phyloP scores from a whole-genome alignment of 1,284 basidiomycete genomes.

The Malassezia sympodialis region DNA sequence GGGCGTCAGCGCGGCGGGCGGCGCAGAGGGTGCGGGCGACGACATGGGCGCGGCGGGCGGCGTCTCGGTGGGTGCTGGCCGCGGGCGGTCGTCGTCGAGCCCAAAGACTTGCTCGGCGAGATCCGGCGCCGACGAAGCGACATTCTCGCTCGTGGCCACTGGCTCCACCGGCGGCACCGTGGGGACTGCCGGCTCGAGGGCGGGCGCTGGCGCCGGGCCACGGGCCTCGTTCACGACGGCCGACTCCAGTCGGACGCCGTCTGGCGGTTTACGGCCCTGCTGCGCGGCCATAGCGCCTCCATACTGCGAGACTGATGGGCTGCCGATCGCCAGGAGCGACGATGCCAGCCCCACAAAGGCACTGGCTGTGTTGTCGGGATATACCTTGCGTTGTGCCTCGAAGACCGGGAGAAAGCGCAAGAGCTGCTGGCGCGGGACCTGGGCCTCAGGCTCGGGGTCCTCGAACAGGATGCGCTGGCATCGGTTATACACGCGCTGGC shows the following conservation, averaged over 20 bases:
- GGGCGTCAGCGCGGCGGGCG: neutral
- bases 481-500: slow-evolving; percentile 79
- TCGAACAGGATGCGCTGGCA: slow-evolving; percentile 96
- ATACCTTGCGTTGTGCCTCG: slow-evolving; percentile 20
- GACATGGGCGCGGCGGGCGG: neutral
- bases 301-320: slow-evolving; percentile 63
- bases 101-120: slow-evolving; percentile 7
- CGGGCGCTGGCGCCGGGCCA: too few relatives aligned
- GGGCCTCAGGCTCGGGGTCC: slow-evolving; percentile 53
- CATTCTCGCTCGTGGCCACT: neutral
- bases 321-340: slow-evolving; percentile 63
- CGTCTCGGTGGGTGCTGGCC: neutral
- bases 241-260: neutral
- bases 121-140: neutral
- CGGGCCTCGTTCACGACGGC: too few relatives aligned
- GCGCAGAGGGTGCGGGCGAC: neutral
- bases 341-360: slow-evolving; percentile 77
- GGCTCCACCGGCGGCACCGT: too few relatives aligned
- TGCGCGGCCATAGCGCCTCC: slow-evolving; percentile 77
- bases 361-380: slow-evolving; percentile 51
- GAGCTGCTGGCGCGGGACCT: slow-evolving; percentile 8
- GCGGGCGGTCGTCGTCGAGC: neutral
- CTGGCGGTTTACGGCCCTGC: slow-evolving; percentile 55
- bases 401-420: slow-evolving; percentile 6
- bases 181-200: too few relatives aligned